phyloP scores from a whole-genome alignment of 1,139 yeast species.

The Nakaseomyces bracarensis region DNA sequence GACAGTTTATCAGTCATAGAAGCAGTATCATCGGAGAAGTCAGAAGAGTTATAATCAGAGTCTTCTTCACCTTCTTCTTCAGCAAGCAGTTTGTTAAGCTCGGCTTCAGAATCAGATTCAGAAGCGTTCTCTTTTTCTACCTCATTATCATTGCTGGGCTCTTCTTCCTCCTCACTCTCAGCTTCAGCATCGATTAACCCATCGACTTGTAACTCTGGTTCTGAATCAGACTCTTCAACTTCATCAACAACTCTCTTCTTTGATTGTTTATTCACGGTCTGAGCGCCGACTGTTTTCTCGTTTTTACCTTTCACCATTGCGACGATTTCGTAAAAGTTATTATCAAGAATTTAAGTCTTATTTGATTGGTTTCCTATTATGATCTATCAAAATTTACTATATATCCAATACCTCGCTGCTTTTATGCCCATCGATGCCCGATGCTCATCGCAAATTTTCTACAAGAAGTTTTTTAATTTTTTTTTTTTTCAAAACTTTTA shows the following conservation, averaged over 20 bases:
- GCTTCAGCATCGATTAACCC: conserved; percentile 34
- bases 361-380: too few species aligned
- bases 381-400: too few species aligned
- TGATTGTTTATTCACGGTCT: conserved; percentile 4
- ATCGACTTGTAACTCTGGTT: conserved; percentile 29
- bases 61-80: conserved; percentile 37
- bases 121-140: conserved; percentile 34
- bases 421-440: neutral
- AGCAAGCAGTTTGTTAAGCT: conserved; percentile 49
- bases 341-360: too few species aligned
- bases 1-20: conserved; percentile 50
- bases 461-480: neutral
- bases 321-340: too few species aligned
- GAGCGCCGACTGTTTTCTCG: neutral
- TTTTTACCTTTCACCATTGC: conserved; percentile 2
- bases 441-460: conserved; percentile 6
- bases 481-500: neutral
- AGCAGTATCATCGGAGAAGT: conserved; percentile 34
- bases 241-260: conserved; percentile 33
- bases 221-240: conserved; percentile 28
- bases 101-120: conserved; percentile 51
- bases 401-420: too few species aligned
- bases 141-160: too few species aligned
- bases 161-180: conserved; percentile 20
- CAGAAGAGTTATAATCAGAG: conserved; percentile 30